A percentile compares a stretch with the other conserved stretches of the same genome.
These are phyloP conservation scores for Ophiosphaerella herpotricha DNA, from an alignment of 2,329 filamentous ascomycete genomes.

Conservation along the genomic window DNA sequence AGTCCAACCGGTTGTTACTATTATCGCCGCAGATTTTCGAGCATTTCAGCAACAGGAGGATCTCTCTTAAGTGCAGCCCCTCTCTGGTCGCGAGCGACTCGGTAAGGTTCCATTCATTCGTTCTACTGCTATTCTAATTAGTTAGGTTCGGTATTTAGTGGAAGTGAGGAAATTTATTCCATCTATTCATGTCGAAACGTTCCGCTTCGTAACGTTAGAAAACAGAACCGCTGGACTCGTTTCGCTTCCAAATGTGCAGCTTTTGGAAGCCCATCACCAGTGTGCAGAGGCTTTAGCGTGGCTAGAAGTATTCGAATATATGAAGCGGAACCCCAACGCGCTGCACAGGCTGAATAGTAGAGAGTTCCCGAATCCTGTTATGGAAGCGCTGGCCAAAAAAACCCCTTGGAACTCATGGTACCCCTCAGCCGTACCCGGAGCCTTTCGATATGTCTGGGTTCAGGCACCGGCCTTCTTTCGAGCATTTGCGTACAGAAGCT, in stretches of 20 bases:
- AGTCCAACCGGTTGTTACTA: conserved; percentile 1
- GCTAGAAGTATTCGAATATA: conserved; percentile 17
- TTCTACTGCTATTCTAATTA: conserved; percentile 4
- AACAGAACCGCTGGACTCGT: conserved; percentile 7
- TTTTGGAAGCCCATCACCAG: conserved; percentile 11
- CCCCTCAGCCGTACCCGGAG: too few species aligned
- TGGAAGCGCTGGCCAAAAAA: too few species aligned
- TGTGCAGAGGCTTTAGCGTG: conserved; percentile 16
- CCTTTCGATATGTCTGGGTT: conserved; percentile 1
- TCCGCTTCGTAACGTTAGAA: conserved; percentile 7
- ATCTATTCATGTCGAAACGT: conserved; percentile 7
- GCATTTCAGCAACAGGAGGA: conserved; percentile 17
- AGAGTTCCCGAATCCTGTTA: too few species aligned
- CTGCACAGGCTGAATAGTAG: not conserved
- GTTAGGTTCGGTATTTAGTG: conserved; percentile 6
- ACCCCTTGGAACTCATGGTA: too few species aligned
- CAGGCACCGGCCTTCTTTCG: conserved; percentile 12
- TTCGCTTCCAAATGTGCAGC: conserved; percentile 15
- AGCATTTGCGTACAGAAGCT: conserved; percentile 14
- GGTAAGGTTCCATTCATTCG: conserved; percentile 3
- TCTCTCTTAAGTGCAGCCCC: conserved; percentile 6
- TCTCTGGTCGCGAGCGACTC: not conserved
- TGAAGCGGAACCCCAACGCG: conserved; percentile 1
- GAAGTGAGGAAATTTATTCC: conserved; percentile 7
- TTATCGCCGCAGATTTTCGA: conserved; percentile 11